Evolutionary conservation across 164 flowering plant species (phyloP).

Genomic region (Echeveria elegans): DNA sequence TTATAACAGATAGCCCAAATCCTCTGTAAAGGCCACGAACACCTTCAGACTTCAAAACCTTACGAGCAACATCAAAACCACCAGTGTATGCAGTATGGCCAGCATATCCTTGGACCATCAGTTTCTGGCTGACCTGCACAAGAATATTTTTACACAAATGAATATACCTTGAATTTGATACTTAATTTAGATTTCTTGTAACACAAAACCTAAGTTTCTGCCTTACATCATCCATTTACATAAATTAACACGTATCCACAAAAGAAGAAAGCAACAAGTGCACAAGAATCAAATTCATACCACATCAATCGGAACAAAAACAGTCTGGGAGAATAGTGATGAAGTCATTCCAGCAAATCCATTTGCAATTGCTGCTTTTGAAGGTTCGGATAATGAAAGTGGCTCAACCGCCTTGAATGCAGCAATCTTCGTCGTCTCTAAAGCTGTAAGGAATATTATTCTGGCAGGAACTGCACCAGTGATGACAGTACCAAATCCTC

Average conservation of each 20-base stretch:
- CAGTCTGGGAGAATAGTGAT: slow-evolving; percentile 69
- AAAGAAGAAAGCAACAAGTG: neutral
- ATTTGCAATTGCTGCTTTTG: slow-evolving; percentile 90
- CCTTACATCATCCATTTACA: neutral
- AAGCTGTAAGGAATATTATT: slow-evolving; percentile 74
- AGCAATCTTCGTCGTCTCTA: slow-evolving; percentile 87
- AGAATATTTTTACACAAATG: neutral
- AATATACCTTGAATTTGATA: neutral
- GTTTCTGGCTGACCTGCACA: slow-evolving; percentile 76
- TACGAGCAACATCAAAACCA: slow-evolving; percentile 87
- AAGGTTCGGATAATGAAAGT: slow-evolving; percentile 67
- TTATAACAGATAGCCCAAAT: slow-evolving; percentile 83
- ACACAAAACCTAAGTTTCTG: neutral
- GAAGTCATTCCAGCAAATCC: slow-evolving; percentile 93
- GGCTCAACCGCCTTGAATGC: slow-evolving; percentile 64
- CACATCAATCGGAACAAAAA: slow-evolving; percentile 97
- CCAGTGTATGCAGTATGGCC: slow-evolving; percentile 80
- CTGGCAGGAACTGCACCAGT: slow-evolving; percentile 98
- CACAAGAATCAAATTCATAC: slow-evolving; percentile 27
- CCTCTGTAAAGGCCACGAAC: slow-evolving; percentile 84
- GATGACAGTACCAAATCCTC: slow-evolving; percentile 91
- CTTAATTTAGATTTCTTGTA: neutral
- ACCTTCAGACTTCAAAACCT: slow-evolving; percentile 66
- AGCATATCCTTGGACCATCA: slow-evolving; percentile 98
- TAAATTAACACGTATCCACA: neutral